Conservation (phyloP, 306 rosid genomes). For the Oemleria cerasiformis region DNA sequence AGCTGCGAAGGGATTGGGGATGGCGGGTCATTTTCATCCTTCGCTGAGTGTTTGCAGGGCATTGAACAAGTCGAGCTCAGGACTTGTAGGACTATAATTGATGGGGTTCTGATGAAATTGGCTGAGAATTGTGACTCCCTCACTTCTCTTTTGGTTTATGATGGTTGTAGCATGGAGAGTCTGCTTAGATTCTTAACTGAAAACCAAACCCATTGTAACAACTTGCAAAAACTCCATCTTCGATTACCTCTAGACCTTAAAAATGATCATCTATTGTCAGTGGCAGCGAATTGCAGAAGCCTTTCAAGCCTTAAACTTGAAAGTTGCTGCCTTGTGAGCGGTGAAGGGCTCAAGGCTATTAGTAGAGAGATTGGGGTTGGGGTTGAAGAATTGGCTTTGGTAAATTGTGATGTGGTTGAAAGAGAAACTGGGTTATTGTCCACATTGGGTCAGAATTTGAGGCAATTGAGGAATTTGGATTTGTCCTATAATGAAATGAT, state of each 20-base stretch:
- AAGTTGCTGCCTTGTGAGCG: conserved; percentile 76
- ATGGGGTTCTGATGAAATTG: conserved; percentile 54
- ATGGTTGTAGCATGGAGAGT: conserved; percentile 80
- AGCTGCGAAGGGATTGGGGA: conserved; percentile 70
- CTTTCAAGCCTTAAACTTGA: conserved; percentile 62
- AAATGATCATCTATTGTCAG: conserved; percentile 58
- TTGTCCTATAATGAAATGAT: conserved; percentile 77
- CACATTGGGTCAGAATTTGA: conserved; percentile 71
- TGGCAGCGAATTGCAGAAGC: conserved; percentile 41
- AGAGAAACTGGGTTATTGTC: conserved; percentile 79
- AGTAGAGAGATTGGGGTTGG: conserved; percentile 36
- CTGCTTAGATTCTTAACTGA: conserved; percentile 46
- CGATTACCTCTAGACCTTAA: conserved; percentile 83
- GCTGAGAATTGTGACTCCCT: conserved; percentile 50
- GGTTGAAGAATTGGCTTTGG: conserved; percentile 71
- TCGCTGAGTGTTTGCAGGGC: conserved; percentile 47
- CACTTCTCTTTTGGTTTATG: conserved; percentile 64
- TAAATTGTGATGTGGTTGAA: conserved; percentile 83
- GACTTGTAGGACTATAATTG: conserved; percentile 77
- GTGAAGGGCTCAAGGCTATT: conserved; percentile 70
- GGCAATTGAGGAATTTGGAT: conserved; percentile 60
- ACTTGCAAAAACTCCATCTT: conserved; percentile 54
- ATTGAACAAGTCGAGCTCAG: conserved; percentile 63
- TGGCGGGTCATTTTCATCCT: conserved; percentile 63
- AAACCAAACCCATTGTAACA: conserved; percentile 28